Percentiles rank a stretch among this genome's conserved stretches.
These are phyloP conservation scores for Fagus crenata DNA, from an alignment of 306 rosid species.

Conservation along the genomic window DNA sequence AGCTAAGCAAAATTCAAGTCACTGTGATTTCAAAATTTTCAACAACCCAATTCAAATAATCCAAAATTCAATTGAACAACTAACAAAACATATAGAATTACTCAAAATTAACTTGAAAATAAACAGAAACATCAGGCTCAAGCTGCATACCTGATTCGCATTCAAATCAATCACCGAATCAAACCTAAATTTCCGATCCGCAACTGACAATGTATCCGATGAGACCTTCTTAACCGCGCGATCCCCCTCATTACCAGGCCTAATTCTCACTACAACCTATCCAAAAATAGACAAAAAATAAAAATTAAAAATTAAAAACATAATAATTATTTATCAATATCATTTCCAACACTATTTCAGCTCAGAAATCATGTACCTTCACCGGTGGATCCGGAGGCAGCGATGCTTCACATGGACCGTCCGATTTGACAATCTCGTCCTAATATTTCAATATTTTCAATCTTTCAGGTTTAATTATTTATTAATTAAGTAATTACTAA, in stretches of 20 bases:
- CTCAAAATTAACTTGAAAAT: neutral
- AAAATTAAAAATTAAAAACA: neutral
- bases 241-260: slow-evolving; percentile 56
- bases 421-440: slow-evolving; percentile 22
- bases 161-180: slow-evolving; percentile 77
- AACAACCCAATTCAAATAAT: neutral
- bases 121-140: neutral
- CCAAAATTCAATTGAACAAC: neutral
- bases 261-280: slow-evolving; percentile 85
- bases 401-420: slow-evolving; percentile 12
- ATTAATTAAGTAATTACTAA: neutral
- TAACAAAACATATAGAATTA: neutral
- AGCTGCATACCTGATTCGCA: slow-evolving; percentile 57
- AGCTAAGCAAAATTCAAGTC: neutral
- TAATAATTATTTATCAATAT: neutral
- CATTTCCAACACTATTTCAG: neutral
- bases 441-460: slow-evolving; percentile 15
- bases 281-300: slow-evolving; percentile 6
- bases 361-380: slow-evolving; percentile 24
- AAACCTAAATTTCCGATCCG: slow-evolving; percentile 59
- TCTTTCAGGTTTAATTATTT: neutral
- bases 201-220: slow-evolving; percentile 51
- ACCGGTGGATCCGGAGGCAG: slow-evolving; percentile 28
- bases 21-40: neutral
- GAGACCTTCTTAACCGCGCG: slow-evolving; percentile 63